Evolutionary conservation across 306 rosid species (phyloP).

Genomic region (Cucumis sativus): Cucumber_9930_V3 NC_026656.2:9265001-9265500

Average conservation of each 20-base stretch:
- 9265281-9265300: neutral
- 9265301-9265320: neutral
- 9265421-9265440: neutral
- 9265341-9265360: neutral
- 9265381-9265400: neutral
- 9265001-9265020: neutral
- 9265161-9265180: constrained; percentile 38
- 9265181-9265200: neutral
- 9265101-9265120: constrained; percentile 60
- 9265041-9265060: neutral
- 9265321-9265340: neutral
- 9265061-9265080: neutral
- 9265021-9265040: neutral
- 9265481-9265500: neutral
- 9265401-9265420: neutral
- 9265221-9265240: neutral
- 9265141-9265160: constrained; percentile 67
- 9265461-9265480: neutral
- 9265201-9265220: neutral
- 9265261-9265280: neutral
- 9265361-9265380: neutral
- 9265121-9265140: constrained; percentile 24
- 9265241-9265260: neutral
- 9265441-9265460: neutral
- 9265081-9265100: constrained; percentile 37